Evolutionary conservation across 352 stramenopile species (phyloP), one percentile per base, ranked within the genome.

Genomic region (Globisporangium megalacanthum): DNA sequence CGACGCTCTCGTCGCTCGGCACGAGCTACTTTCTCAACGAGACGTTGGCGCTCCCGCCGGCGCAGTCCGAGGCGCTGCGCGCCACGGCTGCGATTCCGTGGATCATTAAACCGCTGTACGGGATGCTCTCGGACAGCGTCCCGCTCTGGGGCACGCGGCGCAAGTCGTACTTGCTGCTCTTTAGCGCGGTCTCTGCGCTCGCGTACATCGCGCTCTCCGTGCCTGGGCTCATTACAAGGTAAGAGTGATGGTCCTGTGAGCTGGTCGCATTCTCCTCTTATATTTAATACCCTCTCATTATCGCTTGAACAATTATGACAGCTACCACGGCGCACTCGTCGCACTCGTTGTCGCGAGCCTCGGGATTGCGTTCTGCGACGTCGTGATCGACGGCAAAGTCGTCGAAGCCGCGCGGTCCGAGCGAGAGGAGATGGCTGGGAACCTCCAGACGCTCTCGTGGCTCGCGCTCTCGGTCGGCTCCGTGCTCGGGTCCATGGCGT

Each of bases 11-110:
- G 61, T 91, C 78, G 13, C 58, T 91, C 13, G 78, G 80, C 33
- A 89, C 80, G 49, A 91, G 80, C 55, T 91, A 89, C 68, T 91
- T 86, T 55, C 64, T 89, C 48, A 91, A 89, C 44, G 76, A 91
- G 66, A 89, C 77, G 54, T 61, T 91, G n/a, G 69, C 72, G 47
- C 65, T 91, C 46, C 67, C 69, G 25, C 80, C 80, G 1, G 74
- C 78, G 29, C 80, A 91, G 65, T 77, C 78, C 19, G 78, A 91
- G 59, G 70, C 80, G 46, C 59, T 91, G 29, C 78, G 78, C 14
- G 78, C 59, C 55, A 91, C 78, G 14, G 76, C 78, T 2, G 76
- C 78, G 37, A 88, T 92, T 52, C 79, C 82, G 15, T 92, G 82
- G 82, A 88, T 88, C 69, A 77, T 92, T 64, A 92, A 92, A 46